Evolutionary conservation across 768 basidiomycete species (phyloP).

Genomic region (Candolleomyces aberdarensis): DNA sequence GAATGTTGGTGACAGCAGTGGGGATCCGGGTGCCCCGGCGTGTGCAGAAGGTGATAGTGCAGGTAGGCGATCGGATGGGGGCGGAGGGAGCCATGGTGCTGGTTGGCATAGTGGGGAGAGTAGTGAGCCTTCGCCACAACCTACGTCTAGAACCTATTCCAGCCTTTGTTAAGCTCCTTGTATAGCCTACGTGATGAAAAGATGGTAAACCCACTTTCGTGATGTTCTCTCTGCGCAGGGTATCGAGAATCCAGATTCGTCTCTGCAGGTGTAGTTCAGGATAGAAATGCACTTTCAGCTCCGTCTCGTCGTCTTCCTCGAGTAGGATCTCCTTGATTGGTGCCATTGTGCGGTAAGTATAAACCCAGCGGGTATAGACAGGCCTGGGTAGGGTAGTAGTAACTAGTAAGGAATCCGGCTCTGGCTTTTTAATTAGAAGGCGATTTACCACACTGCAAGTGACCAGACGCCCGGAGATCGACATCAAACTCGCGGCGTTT

Average conservation of each 20-base stretch:
- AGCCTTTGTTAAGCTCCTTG: not conserved
- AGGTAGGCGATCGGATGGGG: slow-evolving; percentile 33
- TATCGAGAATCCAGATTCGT: slow-evolving; percentile 67
- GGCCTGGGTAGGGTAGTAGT: too few species aligned
- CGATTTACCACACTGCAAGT: too few species aligned
- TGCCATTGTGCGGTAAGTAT: not conserved
- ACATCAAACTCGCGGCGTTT: too few species aligned
- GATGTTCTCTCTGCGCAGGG: slow-evolving; percentile 54
- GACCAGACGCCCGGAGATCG: too few species aligned
- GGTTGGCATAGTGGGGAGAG: slow-evolving; percentile 70
- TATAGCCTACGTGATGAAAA: not conserved
- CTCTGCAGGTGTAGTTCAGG: slow-evolving; percentile 69
- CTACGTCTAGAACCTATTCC: slow-evolving; percentile 71
- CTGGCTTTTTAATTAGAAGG: too few species aligned
- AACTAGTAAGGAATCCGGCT: too few species aligned
- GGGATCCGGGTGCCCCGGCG: not conserved
- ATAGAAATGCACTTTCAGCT: slow-evolving; percentile 59
- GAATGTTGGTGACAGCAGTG: slow-evolving; percentile 23
- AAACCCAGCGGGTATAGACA: too few species aligned
- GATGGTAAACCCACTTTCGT: slow-evolving; percentile 40
- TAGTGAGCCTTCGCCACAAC: slow-evolving; percentile 81
- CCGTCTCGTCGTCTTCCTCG: slow-evolving; percentile 20
- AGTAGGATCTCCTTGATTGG: slow-evolving; percentile 8
- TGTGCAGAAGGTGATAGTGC: slow-evolving; percentile 13
- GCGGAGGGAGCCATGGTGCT: slow-evolving; percentile 61